Conservation (phyloP, 495 filamentous ascomycete genomes). For the Penicillium argentinense region DNA sequence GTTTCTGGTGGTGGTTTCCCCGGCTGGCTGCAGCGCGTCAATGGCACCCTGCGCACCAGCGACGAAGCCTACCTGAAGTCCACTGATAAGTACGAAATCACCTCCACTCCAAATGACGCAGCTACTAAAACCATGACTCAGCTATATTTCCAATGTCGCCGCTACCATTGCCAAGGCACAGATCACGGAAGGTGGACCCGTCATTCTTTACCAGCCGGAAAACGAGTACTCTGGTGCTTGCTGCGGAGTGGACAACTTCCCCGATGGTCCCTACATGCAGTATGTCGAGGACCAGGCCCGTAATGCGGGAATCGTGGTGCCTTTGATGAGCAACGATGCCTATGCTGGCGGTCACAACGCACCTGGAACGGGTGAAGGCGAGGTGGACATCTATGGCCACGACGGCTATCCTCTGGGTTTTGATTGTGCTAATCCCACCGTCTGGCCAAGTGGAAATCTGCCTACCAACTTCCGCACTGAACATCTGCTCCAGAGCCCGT, state of each 20-base stretch:
- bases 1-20: constrained; percentile 62
- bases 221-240: constrained; percentile 66
- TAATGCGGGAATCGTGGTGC: constrained; percentile 69
- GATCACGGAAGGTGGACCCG: constrained; percentile 75
- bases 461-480: constrained; percentile 45
- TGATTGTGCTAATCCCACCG: constrained; percentile 53
- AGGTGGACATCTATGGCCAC: constrained; percentile 77
- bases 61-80: constrained; percentile 62
- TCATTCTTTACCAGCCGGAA: constrained; percentile 77
- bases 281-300: constrained; percentile 67
- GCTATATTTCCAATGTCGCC: constrained; percentile 48
- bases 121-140: constrained; percentile 9
- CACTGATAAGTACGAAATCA: constrained; percentile 53
- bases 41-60: constrained; percentile 58
- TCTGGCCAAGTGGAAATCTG: constrained; percentile 48
- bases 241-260: constrained; percentile 42
- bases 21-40: constrained; percentile 64
- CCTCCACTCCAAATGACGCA: not conserved
- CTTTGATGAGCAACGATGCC: constrained; percentile 76
- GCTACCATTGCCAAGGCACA: constrained; percentile 69
- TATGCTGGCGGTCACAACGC: constrained; percentile 56
- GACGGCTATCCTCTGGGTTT: constrained; percentile 71
- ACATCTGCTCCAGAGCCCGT: constrained; percentile 60
- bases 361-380: constrained; percentile 62
- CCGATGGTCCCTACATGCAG: constrained; percentile 65